Base-by-base conservation (phyloP, 768 basidiomycete species). In the Paxillus ammoniavirescens region DNA sequence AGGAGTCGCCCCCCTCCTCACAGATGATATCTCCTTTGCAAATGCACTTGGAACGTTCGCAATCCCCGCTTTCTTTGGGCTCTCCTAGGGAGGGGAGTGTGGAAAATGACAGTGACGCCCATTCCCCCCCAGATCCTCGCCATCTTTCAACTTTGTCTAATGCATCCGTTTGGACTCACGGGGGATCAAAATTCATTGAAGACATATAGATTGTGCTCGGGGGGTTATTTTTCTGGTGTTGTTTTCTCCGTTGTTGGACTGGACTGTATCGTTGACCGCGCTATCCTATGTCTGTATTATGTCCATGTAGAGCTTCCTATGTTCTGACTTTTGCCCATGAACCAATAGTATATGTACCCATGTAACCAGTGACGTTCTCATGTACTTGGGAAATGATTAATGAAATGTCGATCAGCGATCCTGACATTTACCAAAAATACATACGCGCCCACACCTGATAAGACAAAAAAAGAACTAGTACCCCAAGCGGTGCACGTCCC, bases 151-250 rank as follows among this genome's bases (percentile, higher is more conserved):
- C 47, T 13, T 47, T 65, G 58, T 69, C 66, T 21, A 55, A 53
- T 13, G 46, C 54, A 43, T 68, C 74, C 18, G 58, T 72, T 57
- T 71, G 69, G 58, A 75, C 77, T 10, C 73, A 77, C 49, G 72
- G 72, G n/a, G 80, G 79, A 13, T 75, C 77, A 15, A 81, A 76
- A 62, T 81, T 81, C 53, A 65, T 80, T 26, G 80, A 81, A 59
- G 61, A 65, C 55, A 55, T 67, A 50, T 67, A 45, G n/a, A 33
- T 33, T 33, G 4, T 33, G 14, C 13, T 12, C 21, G 3, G 21
- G 3, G 21, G 21, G 1, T 13, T 35, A 14, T 35, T 13, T 35
- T 14, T 35, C 35, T 6, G 26, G 26, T 26, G 35, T 31, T 35
- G 12, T 12, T 35, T 35, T 35, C 13, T 35, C 35, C 13, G 5